phyloP scores from a whole-genome alignment of 1,284 basidiomycete species.

The Heterobasidion parviporum region DNA sequence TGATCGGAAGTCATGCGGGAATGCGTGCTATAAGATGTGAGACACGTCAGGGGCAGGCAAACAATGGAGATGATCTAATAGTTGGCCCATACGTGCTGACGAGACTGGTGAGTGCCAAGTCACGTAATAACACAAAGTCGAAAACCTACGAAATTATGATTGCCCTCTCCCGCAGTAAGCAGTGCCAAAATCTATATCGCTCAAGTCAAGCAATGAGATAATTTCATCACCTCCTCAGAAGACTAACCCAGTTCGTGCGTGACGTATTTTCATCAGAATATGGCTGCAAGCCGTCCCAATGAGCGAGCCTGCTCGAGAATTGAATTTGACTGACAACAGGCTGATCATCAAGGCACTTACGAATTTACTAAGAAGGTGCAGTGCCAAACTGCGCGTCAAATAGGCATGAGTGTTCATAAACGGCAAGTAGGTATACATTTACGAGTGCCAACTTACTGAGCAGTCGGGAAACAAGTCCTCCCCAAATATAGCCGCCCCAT shows the following conservation, averaged over 20 bases:
- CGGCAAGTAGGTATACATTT: neutral
- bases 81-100: slow-evolving; percentile 22
- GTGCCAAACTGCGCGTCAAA: slow-evolving; percentile 50
- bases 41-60: neutral
- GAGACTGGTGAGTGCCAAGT: neutral
- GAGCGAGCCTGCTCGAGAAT: slow-evolving; percentile 44
- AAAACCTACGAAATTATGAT: slow-evolving; percentile 65
- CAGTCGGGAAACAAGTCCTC: slow-evolving; percentile 53
- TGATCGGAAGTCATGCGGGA: slow-evolving; percentile 69
- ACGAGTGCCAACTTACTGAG: slow-evolving; percentile 34
- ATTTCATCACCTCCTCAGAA: neutral
- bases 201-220: neutral
- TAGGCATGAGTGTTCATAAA: neutral
- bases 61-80: neutral
- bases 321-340: neutral
- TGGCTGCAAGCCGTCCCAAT: slow-evolving; percentile 72
- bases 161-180: slow-evolving; percentile 70
- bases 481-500: slow-evolving; percentile 61
- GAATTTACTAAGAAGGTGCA: slow-evolving; percentile 78
- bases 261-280: slow-evolving; percentile 77
- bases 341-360: slow-evolving; percentile 26
- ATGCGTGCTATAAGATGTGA: slow-evolving; percentile 37
- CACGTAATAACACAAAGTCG: slow-evolving; percentile 4
- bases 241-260: slow-evolving; percentile 54
- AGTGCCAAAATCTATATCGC: slow-evolving; percentile 50